Percentiles rank a stretch among this genome's conserved stretches.
Conservation (phyloP, 768 basidiomycete genomes). For the Naganishia kalamii region DNA sequence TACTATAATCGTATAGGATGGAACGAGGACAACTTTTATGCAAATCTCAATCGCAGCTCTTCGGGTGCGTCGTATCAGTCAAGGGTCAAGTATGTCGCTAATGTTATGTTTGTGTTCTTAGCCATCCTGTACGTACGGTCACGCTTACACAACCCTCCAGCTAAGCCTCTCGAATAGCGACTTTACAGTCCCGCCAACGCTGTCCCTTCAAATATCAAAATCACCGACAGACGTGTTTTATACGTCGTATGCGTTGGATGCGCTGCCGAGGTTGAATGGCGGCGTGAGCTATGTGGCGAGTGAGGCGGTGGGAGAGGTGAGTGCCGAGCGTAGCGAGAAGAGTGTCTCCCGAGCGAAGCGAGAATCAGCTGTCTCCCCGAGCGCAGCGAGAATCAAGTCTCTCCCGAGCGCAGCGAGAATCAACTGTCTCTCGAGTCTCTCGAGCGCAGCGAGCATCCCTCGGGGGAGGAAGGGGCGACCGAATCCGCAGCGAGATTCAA, state of each 20-base stretch:
- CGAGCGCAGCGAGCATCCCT: neutral
- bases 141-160: neutral
- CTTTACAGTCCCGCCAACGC: conserved; percentile 79
- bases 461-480: neutral
- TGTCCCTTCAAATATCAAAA: conserved; percentile 63
- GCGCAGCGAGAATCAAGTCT: neutral
- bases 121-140: conserved; percentile 58
- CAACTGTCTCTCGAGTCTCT: neutral
- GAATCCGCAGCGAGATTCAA: neutral
- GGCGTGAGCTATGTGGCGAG: conserved; percentile 90
- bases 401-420: neutral
- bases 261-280: conserved; percentile 85
- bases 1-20: conserved; percentile 92
- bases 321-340: conserved; percentile 57
- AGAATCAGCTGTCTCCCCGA: neutral
- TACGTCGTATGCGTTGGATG: conserved; percentile 86
- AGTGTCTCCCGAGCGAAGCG: conserved; percentile 32
- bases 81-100: conserved; percentile 15
- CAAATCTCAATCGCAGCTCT: conserved; percentile 81
- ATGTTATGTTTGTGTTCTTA: no score
- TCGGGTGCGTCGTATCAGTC: conserved; percentile 69
- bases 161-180: conserved; percentile 49
- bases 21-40: conserved; percentile 93
- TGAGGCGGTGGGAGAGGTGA: conserved; percentile 43
- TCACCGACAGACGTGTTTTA: conserved; percentile 81